Evolutionary conservation across 768 basidiomycete species (phyloP).

Genomic region (Boletus rubroflammeus): DNA sequence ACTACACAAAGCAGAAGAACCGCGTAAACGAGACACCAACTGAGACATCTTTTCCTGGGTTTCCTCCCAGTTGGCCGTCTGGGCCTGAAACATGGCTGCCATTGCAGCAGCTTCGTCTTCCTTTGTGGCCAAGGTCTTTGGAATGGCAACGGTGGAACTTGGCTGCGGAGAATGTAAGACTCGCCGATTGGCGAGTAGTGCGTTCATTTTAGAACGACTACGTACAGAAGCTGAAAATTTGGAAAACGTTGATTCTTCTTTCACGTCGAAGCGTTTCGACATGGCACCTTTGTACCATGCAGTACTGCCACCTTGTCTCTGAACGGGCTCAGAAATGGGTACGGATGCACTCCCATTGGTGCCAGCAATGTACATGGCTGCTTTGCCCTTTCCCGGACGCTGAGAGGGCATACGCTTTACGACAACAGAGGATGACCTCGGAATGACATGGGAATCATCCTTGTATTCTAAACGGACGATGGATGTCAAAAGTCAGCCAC

Average conservation of each 20-base stretch:
- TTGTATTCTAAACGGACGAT: constrained; percentile 62
- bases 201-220: constrained; percentile 26
- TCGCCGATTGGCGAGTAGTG: constrained; percentile 21
- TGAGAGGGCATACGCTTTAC: constrained; percentile 85
- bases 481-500: neutral
- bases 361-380: constrained; percentile 67
- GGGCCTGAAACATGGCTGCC: constrained; percentile 97
- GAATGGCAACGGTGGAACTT: constrained; percentile 33
- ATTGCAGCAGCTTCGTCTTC: constrained; percentile 93
- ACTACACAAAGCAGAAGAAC: constrained; percentile 62
- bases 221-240: constrained; percentile 29
- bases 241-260: constrained; percentile 51
- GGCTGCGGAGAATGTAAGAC: constrained; percentile 32
- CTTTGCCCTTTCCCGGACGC: constrained; percentile 80
- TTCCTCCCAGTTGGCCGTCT: constrained; percentile 95
- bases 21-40: constrained; percentile 72
- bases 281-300: constrained; percentile 73
- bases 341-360: constrained; percentile 37
- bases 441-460: constrained; percentile 89
- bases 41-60: constrained; percentile 99
- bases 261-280: constrained; percentile 88
- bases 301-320: constrained; percentile 35
- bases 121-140: constrained; percentile 44
- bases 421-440: constrained; percentile 90
- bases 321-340: constrained; percentile 48